phyloP scores from a whole-genome alignment of 345 rosid genomes.

The Moringa oleifera region DNA sequence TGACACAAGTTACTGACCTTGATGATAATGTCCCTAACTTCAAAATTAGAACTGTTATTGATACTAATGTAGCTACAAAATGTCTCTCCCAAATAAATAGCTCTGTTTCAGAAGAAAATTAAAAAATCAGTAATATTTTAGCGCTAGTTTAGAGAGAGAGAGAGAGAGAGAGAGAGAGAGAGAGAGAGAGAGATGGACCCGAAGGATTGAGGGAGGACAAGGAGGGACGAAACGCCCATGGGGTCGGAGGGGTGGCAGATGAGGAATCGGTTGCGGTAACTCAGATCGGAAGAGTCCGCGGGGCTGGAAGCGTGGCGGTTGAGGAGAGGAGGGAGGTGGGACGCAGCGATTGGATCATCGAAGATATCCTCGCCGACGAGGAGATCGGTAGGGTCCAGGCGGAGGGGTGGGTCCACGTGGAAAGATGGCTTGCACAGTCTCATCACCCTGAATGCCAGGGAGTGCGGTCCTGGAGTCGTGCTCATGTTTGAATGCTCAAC shows the following conservation, averaged over 20 bases:
- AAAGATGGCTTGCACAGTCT: slow-evolving; percentile 86
- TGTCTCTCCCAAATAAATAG: slow-evolving; percentile 93
- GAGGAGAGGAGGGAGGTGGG: slow-evolving; percentile 47
- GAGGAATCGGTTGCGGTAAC: slow-evolving; percentile 61
- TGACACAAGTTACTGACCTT: slow-evolving; percentile 41
- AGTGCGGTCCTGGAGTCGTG: slow-evolving; percentile 67
- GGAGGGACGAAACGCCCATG: slow-evolving; percentile 89
- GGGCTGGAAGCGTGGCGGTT: slow-evolving; percentile 22
- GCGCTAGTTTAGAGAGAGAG: not conserved
- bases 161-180: not conserved
- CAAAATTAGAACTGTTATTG: slow-evolving; percentile 78
- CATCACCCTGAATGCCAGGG: slow-evolving; percentile 96
- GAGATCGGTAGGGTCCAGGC: slow-evolving; percentile 77
- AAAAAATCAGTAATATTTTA: too few species aligned
- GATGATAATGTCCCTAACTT: slow-evolving; percentile 77
- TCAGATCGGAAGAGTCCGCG: slow-evolving; percentile 56
- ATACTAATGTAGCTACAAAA: slow-evolving; percentile 91
- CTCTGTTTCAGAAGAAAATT: slow-evolving; percentile 32
- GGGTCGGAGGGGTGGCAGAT: slow-evolving; percentile 68
- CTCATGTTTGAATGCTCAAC: slow-evolving; percentile 34
- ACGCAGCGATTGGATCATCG: slow-evolving; percentile 73
- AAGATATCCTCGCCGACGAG: slow-evolving; percentile 88
- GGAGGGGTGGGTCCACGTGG: slow-evolving; percentile 84
- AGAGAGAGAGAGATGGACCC: slow-evolving; percentile 37
- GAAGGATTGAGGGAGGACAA: slow-evolving; percentile 95